phyloP scores from a whole-genome alignment of 306 rosid species.

The Gillenia trifoliata region DNA sequence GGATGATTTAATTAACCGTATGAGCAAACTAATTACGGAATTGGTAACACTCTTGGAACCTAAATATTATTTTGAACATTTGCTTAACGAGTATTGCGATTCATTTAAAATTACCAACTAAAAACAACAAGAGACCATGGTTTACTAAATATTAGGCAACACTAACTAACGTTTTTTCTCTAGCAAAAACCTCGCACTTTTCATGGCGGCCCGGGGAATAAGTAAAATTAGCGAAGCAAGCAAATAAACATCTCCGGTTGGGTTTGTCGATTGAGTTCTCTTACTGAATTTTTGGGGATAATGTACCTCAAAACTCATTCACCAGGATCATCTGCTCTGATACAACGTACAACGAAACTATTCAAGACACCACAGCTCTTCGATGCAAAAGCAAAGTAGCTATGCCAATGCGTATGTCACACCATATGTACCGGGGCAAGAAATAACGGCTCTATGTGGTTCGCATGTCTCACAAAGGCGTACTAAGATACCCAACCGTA shows the following conservation, averaged over 20 bases:
- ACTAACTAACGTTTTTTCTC: too few species aligned
- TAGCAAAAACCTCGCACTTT: not conserved
- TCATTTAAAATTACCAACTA: too few species aligned
- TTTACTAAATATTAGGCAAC: too few species aligned
- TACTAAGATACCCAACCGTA: not conserved
- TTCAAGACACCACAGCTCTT: too few species aligned
- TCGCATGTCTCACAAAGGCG: not conserved
- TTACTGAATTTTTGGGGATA: not conserved
- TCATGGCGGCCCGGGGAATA: not conserved
- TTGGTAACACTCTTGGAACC: too few species aligned
- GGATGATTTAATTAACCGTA: too few species aligned
- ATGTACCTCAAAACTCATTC: not conserved
- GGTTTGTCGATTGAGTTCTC: not conserved
- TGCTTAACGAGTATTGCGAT: too few species aligned
- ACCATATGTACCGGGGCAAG: not conserved
- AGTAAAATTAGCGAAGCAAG: not conserved
- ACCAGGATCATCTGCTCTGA: not conserved
- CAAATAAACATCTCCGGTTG: not conserved
- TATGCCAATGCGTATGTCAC: not conserved
- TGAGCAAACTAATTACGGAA: too few species aligned
- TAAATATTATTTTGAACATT: too few species aligned
- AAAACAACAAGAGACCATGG: too few species aligned
- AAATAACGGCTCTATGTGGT: not conserved
- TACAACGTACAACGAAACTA: not conserved
- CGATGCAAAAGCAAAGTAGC: not conserved